Conservation (phyloP, 192 early-diverging fungal genomes). For the Coemansia reversa region DNA sequence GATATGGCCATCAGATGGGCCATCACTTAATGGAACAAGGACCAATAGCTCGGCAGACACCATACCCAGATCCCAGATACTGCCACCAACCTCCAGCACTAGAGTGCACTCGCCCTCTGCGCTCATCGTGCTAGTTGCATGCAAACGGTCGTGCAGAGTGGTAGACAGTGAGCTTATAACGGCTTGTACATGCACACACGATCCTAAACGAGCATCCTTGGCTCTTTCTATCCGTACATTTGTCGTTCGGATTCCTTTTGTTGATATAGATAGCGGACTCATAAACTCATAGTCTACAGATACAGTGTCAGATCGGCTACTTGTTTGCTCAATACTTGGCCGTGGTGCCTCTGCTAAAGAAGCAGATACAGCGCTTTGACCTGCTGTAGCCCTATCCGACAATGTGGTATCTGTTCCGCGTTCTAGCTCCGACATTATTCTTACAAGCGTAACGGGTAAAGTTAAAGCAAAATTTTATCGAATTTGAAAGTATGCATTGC, state of each 20-base stretch:
- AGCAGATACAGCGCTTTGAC: no score
- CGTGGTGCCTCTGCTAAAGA: slow-evolving; percentile 1
- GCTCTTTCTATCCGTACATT: slow-evolving; percentile 39
- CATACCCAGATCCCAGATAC: slow-evolving; percentile 50
- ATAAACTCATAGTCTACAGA: slow-evolving; percentile 25
- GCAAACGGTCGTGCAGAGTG: slow-evolving; percentile 32
- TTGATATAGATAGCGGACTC: slow-evolving; percentile 21
- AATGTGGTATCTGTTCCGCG: no score
- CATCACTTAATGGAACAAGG: slow-evolving; percentile 9
- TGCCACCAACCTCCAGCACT: slow-evolving; percentile 34
- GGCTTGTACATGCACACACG: slow-evolving; percentile 25
- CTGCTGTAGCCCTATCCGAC: no score
- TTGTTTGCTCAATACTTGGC: slow-evolving; percentile 17
- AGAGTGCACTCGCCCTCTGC: slow-evolving; percentile 26
- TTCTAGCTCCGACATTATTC: no score
- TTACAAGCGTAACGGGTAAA: no score
- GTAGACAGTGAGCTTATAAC: slow-evolving; percentile 36
- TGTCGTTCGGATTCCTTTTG: slow-evolving; percentile 39
- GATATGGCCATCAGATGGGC: not conserved
- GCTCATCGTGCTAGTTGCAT: slow-evolving; percentile 17
- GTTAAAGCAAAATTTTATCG: no score
- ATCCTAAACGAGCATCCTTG: slow-evolving; percentile 12
- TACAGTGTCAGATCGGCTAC: slow-evolving; percentile 30
- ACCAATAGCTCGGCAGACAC: slow-evolving; percentile 44
- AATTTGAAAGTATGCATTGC: no score